Percentiles rank a stretch among this genome's conserved stretches.
phyloP scores from a whole-genome alignment of 1,284 basidiomycete genomes.

The Schizopora paradoxa region DNA sequence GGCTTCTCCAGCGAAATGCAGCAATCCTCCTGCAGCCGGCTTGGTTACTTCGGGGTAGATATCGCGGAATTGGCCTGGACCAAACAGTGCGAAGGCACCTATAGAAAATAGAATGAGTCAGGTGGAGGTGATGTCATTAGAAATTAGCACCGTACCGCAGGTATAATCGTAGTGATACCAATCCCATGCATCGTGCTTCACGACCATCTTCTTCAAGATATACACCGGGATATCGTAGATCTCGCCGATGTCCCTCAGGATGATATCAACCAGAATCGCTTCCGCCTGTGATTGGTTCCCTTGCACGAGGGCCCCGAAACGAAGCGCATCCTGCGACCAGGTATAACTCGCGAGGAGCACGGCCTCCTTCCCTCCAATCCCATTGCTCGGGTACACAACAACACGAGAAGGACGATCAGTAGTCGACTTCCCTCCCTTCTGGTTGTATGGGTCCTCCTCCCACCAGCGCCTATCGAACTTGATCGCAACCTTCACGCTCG shows the following conservation, averaged over 20 bases:
- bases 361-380: not conserved
- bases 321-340: constrained; percentile 12
- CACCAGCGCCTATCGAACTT: constrained; percentile 10
- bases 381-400: constrained; percentile 13
- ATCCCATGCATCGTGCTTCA: constrained; percentile 2
- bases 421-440: not conserved
- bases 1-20: constrained; percentile 7
- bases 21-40: constrained; percentile 1
- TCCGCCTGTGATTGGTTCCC: not conserved
- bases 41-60: not conserved
- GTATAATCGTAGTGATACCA: constrained; percentile 12
- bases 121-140: not conserved
- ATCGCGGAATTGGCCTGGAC: constrained; percentile 2
- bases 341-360: constrained; percentile 12
- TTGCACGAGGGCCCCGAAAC: constrained; percentile 5
- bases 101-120: not conserved
- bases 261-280: not conserved
- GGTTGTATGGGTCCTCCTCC: not conserved
- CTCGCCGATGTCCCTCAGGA: constrained; percentile 6
- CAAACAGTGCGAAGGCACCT: constrained; percentile 11
- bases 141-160: not conserved
- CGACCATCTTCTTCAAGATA: not conserved
- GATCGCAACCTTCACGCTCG: constrained; percentile 11
- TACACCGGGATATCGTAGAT: constrained; percentile 4
- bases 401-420: constrained; percentile 12